phyloP scores from a whole-genome alignment of 148 eudicot species.

The Rhododendron henanense region DNA sequence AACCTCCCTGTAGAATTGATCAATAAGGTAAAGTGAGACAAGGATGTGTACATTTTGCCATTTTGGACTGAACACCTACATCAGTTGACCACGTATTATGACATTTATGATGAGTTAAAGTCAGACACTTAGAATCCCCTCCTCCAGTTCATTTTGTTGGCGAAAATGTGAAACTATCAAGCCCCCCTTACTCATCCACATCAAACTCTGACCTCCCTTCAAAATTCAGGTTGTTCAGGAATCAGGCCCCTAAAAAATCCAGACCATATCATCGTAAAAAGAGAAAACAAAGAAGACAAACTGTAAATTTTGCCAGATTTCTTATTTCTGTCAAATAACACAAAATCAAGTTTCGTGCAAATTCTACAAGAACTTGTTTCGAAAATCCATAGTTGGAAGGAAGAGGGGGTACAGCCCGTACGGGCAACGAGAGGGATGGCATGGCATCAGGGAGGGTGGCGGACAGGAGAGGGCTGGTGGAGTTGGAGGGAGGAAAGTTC shows the following conservation, averaged over 20 bases:
- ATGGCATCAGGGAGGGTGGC: background rate
- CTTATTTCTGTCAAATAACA: too few relatives aligned
- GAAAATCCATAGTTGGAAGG: too few relatives aligned
- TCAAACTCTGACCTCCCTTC: background rate
- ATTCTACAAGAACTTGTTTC: too few relatives aligned
- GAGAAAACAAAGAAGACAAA: background rate
- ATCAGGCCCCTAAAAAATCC: background rate
- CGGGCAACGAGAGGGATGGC: too few relatives aligned
- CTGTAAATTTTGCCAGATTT: too few relatives aligned
- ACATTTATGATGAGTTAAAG: background rate
- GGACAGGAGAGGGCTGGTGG: background rate
- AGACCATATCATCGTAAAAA: background rate
- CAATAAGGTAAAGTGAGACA: background rate
- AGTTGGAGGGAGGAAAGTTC: background rate
- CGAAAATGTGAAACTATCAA: background rate
- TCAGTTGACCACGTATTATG: background rate
- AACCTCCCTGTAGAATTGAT: conserved; percentile 63
- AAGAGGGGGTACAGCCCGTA: too few relatives aligned
- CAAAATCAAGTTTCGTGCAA: too few relatives aligned
- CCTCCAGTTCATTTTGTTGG: background rate
- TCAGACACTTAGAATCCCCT: background rate
- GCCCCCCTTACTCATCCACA: background rate
- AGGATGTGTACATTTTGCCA: background rate
- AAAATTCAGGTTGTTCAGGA: background rate
- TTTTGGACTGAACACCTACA: background rate